Base-by-base conservation (phyloP, 352 stramenopile species). In the Pythium sukuiense region DNA sequence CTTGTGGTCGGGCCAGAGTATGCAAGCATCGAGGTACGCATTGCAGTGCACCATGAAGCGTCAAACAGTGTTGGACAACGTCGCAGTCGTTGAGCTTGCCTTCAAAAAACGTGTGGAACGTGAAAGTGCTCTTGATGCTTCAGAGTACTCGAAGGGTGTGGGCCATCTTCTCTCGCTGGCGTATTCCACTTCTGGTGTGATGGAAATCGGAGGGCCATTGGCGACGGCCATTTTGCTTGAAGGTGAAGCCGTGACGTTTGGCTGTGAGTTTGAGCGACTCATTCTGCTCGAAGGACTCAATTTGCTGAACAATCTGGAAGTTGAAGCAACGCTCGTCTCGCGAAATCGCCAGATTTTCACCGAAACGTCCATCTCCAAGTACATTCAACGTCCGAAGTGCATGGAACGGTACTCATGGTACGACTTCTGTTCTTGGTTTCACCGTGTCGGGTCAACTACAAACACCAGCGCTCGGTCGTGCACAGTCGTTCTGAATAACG, bases 201-300 rank as follows among this genome's bases (percentile, higher is more conserved):
- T 76, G 70, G 70, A 71, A 37, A 59, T 76, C 1, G 70, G 65
- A 13, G 70, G 70, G 0, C 70, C 70, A 27, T 43, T 76, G 0
- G 70, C 63, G 6, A 71, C 65, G 2, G 54, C 61, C 2, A 76
- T 70, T 3, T 9, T 72, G 3, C 30, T 64, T 3, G 59, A 69
- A 53, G 65, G 55, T 14, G 61, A 55, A 37, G 58, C 65, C 1
- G 65, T 57, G 0, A 65, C 30, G 2, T 73, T 76, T 26, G 61
- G 65, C 20, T 76, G 65, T 52, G 11, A 49, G 6, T 73, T 76
- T 26, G 45, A 72, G 33, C 33, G 65, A 0, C 65, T 76, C 0
- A 54, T 58, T 13, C n/a, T 67, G 2, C 0, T 71, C 13, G 65
- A 76, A 43, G 62, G 52, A 2, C 43, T 76, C 7, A 67, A 66